Evolutionary conservation across 306 rosid species (phyloP).

Genomic region (Benincasa hispida): DNA sequence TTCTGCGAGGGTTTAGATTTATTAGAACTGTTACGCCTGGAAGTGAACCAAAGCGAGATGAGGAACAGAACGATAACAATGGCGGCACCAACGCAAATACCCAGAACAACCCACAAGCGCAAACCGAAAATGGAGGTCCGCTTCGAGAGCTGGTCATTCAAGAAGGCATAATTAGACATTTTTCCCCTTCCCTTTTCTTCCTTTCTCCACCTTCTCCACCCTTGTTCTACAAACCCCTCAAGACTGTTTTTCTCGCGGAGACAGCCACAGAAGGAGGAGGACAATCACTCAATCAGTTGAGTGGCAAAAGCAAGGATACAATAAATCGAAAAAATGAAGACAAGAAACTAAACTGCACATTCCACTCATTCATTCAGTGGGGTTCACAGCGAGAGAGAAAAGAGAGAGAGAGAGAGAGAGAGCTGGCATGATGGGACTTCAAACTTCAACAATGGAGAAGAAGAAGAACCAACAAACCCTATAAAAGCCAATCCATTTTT

Average conservation of each 20-base stretch:
- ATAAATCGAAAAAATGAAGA: background rate
- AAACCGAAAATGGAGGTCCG: constrained; percentile 44
- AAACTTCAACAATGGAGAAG: background rate
- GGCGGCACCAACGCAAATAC: constrained; percentile 57
- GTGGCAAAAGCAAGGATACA: background rate
- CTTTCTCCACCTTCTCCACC: background rate
- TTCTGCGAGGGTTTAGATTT: constrained; percentile 16
- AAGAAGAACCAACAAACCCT: too few species aligned
- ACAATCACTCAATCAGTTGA: background rate
- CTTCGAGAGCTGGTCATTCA: constrained; percentile 48
- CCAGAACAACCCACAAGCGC: constrained; percentile 47
- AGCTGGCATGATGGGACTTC: constrained; percentile 25
- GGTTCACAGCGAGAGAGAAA: constrained; percentile 7
- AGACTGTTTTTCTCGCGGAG: background rate
- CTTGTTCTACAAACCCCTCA: background rate
- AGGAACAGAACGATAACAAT: constrained; percentile 47
- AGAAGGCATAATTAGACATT: constrained; percentile 36
- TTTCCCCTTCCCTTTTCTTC: background rate
- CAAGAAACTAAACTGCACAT: constrained; percentile 10
- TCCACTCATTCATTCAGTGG: constrained; percentile 3
- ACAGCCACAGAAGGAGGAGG: background rate
- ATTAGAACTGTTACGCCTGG: constrained; percentile 20
- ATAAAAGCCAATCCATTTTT: background rate
- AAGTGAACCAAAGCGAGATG: constrained; percentile 43
- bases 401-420: background rate